Evolutionary conservation across 2,329 filamentous ascomycete genomes (phyloP), one percentile per base, ranked within the genome.

Genomic region (Alternaria alternata): DNA sequence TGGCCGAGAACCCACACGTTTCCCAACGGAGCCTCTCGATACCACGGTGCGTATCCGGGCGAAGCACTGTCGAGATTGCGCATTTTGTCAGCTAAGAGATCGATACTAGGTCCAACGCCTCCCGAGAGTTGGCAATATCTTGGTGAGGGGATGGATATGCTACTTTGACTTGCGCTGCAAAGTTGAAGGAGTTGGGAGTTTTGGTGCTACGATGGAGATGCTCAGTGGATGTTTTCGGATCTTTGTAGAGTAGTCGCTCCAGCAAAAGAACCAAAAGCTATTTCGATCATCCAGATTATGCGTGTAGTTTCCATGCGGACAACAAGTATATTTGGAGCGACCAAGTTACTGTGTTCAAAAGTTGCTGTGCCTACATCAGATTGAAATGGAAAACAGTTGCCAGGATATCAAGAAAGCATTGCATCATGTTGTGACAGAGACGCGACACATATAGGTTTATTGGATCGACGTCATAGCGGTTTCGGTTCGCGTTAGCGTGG

Each of bases 41-140:
- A 63, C 62, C 2, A 55, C 59, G 1, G 18, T 41, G 26, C 53
- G 53, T 2, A 59, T 70, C 6, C 59, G 32, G n/a, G 41, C 30
- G 20, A 38, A 28, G 18, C 67, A 70, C 18, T 53, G 55, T 47
- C 38, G 30, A 14, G 28, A 49, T 5, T 70, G 66, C 14, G 34
- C 44, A 18, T 65, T 70, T 49, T 70, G 67, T 39, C 43, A 54
- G 30, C 51, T 28, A 53, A 47, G 54, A 18, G 41, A 46, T 38
- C 7, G 36, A 22, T 36, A 18, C 9, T 48, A 41, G 18, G 38
- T 22, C 18, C 18, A 3, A 22, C 20, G 7, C 3, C 5, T 0
- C 2, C 5, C 12, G 34, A n/a, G 18, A 48, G 4, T 9, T 22
- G 12, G 28, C 7, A 7, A 20, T n/a, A 12, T 30, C 7, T 8